Percentiles rank a stretch among this genome's conserved stretches.
phyloP scores from a whole-genome alignment of 495 filamentous ascomycete species.

The Trichoderma erinaceum region DNA sequence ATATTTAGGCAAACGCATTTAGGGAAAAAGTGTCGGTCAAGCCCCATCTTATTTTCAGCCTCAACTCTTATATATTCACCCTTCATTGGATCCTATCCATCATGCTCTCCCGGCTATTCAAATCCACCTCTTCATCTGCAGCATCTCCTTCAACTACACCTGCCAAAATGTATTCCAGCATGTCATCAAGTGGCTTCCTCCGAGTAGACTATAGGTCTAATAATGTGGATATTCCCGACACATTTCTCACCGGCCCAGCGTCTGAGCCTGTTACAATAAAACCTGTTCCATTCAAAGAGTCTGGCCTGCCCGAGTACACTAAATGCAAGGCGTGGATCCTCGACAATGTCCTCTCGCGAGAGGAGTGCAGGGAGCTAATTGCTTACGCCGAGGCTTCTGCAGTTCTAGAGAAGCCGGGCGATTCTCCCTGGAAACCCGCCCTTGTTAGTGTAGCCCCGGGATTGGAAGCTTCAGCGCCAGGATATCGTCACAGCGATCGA shows the following conservation, averaged over 20 bases:
- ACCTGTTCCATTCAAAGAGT: not conserved
- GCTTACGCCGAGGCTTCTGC: conserved; percentile 48
- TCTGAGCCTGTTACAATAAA: not conserved
- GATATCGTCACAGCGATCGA: conserved; percentile 62
- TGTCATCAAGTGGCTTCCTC: not conserved
- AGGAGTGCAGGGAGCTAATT: conserved; percentile 55
- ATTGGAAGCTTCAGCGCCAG: conserved; percentile 47
- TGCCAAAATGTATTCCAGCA: not conserved
- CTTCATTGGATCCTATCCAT: not conserved
- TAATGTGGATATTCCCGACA: not conserved
- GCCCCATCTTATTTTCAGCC: not conserved
- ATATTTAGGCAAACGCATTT: not conserved
- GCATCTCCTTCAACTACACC: not conserved
- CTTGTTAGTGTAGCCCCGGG: conserved; percentile 65
- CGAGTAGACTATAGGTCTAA: not conserved
- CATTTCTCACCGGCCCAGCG: not conserved
- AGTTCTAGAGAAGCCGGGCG: conserved; percentile 19
- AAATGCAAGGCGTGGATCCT: conserved; percentile 54
- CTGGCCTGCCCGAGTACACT: conserved; percentile 46
- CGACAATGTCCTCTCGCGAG: conserved; percentile 55
- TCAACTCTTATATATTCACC: not conserved
- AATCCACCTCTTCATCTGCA: not conserved
- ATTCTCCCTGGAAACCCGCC: conserved; percentile 51
- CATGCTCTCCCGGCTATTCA: not conserved
- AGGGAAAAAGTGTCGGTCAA: not conserved